A percentile compares a stretch with the other conserved stretches of the same genome.
Evolutionary conservation across 1,139 yeast genomes (phyloP).

Genomic region (Candida buenavistaensis): DNA sequence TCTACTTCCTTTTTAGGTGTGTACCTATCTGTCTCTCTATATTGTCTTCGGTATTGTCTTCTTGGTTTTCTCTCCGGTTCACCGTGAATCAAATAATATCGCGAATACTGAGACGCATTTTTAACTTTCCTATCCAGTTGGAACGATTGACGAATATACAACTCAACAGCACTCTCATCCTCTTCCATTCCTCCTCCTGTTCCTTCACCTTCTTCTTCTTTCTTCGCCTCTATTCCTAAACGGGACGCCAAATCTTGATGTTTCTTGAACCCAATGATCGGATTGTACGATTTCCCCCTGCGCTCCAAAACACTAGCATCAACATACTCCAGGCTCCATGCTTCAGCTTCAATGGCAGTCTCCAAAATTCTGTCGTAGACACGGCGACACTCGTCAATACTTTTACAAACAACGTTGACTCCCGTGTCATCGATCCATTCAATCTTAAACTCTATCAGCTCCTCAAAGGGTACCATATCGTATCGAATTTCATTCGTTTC

Average conservation of each 20-base stretch:
- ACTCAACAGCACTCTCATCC: constrained; percentile 41
- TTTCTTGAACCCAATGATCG: constrained; percentile 38
- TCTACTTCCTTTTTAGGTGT: constrained; percentile 10
- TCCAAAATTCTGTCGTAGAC: constrained; percentile 38
- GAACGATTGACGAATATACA: constrained; percentile 51
- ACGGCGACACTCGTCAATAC: constrained; percentile 41
- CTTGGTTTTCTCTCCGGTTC: constrained; percentile 57
- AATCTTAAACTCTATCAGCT: constrained; percentile 41
- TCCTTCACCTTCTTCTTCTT: constrained; percentile 1
- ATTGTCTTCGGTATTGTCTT: constrained; percentile 11
- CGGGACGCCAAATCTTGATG: constrained; percentile 31
- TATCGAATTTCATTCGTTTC: constrained; percentile 17
- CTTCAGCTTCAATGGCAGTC: constrained; percentile 1
- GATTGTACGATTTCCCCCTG: constrained; percentile 38
- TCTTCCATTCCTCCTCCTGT: constrained; percentile 35
- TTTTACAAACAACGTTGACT: constrained; percentile 53
- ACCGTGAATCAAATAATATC: constrained; percentile 72
- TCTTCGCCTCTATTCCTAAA: constrained; percentile 22
- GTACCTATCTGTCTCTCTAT: constrained; percentile 6
- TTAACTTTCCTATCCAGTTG: constrained; percentile 57
- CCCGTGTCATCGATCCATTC: constrained; percentile 74
- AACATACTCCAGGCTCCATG: constrained; percentile 17
- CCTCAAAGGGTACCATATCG: constrained; percentile 27
- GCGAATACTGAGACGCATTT: constrained; percentile 58
- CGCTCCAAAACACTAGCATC: constrained; percentile 32